Percentiles rank a stretch among this genome's conserved stretches.
phyloP scores from a whole-genome alignment of 345 rosid species.

The Euphorbia peplus region DNA sequence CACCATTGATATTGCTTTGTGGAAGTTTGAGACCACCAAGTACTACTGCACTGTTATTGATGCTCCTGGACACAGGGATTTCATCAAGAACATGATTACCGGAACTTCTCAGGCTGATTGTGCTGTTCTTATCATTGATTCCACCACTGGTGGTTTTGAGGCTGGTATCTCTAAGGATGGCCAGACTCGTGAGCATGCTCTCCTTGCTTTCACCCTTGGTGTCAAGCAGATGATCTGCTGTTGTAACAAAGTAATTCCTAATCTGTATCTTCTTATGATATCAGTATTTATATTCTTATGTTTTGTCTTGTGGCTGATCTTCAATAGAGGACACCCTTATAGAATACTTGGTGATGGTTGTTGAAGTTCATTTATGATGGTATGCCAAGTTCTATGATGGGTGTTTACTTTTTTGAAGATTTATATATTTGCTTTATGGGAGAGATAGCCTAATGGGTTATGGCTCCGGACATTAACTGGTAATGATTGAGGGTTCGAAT shows the following conservation, averaged over 20 bases:
- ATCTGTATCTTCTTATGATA: neutral
- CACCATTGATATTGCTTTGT: constrained; percentile 69
- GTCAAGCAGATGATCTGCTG: constrained; percentile 89
- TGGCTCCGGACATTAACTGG: neutral
- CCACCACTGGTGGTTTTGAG: constrained; percentile 81
- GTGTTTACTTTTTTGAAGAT: constrained; percentile 1
- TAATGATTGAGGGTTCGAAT: constrained; percentile 1
- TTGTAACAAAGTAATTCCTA: constrained; percentile 55
- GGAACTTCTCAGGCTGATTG: constrained; percentile 84
- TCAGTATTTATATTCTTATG: constrained; percentile 26
- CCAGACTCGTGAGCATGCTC: constrained; percentile 80
- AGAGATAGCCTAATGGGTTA: neutral
- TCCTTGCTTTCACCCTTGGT: constrained; percentile 62
- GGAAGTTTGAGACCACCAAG: constrained; percentile 80
- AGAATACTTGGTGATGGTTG: neutral
- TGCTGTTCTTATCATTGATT: constrained; percentile 73
- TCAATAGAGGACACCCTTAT: neutral
- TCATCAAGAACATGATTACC: constrained; percentile 80
- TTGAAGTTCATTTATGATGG: neutral
- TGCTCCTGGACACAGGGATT: constrained; percentile 80
- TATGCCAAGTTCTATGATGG: neutral
- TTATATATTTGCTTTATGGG: neutral
- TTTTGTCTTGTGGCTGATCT: constrained; percentile 24
- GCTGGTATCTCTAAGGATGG: constrained; percentile 86
- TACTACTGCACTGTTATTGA: constrained; percentile 77